Evolutionary conservation across 768 basidiomycete species (phyloP).

Genomic region (Psilocybe subaeruginosa): DNA sequence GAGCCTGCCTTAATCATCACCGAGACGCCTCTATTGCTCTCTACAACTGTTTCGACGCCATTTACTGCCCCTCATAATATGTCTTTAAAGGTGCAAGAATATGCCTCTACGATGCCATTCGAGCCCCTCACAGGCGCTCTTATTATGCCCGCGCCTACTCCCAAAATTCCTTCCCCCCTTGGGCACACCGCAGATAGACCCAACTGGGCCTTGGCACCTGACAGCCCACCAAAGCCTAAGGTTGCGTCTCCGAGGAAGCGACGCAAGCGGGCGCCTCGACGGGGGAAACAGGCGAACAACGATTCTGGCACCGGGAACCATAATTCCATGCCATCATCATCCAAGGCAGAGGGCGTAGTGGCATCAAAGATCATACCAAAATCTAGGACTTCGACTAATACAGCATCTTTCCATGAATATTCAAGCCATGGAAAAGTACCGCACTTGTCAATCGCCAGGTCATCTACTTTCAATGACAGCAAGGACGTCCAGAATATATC

Average conservation of each 20-base stretch:
- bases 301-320: background rate
- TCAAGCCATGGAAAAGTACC: too few species aligned
- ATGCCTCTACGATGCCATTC: background rate
- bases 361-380: background rate
- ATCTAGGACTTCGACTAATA: background rate
- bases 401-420: too few species aligned
- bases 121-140: background rate
- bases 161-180: background rate
- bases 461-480: too few species aligned
- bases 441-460: too few species aligned
- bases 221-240: slow-evolving; percentile 4
- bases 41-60: too few species aligned
- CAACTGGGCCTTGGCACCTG: slow-evolving; percentile 39
- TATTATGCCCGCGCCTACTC: background rate
- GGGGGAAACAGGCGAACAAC: slow-evolving; percentile 3
- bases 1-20: too few species aligned
- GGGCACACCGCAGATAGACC: slow-evolving; percentile 32
- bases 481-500: too few species aligned
- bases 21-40: too few species aligned
- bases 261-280: slow-evolving; percentile 8
- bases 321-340: background rate
- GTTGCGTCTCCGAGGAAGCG: background rate
- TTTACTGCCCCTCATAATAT: too few species aligned
- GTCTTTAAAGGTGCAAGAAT: too few species aligned
- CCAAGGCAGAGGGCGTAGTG: background rate